Base-by-base conservation (phyloP, 2,329 filamentous ascomycete genomes). In the Hypoxylon sp. region DNA sequence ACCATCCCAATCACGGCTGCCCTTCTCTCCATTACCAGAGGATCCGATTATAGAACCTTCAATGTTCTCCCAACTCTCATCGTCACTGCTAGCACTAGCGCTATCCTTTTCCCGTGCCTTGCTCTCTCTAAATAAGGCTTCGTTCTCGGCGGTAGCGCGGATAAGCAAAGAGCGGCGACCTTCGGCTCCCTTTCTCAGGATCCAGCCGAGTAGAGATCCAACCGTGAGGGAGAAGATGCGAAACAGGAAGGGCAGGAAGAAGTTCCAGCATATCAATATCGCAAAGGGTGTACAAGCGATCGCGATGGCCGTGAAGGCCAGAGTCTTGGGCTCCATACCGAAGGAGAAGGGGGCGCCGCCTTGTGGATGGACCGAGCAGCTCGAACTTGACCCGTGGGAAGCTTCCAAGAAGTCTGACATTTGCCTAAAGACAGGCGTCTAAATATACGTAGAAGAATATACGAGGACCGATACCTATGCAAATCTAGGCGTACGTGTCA, bases 1-100 rank as follows among this genome's bases (percentile, higher is more conserved):
- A 32, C 94, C 94, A 68, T 90, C 85, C 92, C 93, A 98, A 50
- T 91, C 86, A 72, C 86, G 83, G 65, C 86, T 83, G 10, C 78
- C 80, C 61, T 80, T 80, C 60, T 80, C 78, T 51, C 77, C 77
- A 65, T 77, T 75, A 79, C 79, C 69, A 78, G 83, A 74, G 13
- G 75, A 76, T 6, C 74, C 78, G 1, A 68, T 55, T 2, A 77
- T 75, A 4, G 84, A 81, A 37, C 83, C 81, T 65, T 91, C 87
- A 24, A 93, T 85, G 74, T 89, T 90, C 78, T 93, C 90, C 90
- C 91, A 93, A 55, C 90, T 27, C 31, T 70, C 90, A 29, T 89
- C 88, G 70, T 91, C 89, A 31, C 76, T 76, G 13, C 68, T 64
- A 27, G 35, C n/a, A 53, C 42, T 60, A 21, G 39, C 17, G 21